phyloP scores from a whole-genome alignment of 306 rosid genomes.

The Parietaria judaica region DNA sequence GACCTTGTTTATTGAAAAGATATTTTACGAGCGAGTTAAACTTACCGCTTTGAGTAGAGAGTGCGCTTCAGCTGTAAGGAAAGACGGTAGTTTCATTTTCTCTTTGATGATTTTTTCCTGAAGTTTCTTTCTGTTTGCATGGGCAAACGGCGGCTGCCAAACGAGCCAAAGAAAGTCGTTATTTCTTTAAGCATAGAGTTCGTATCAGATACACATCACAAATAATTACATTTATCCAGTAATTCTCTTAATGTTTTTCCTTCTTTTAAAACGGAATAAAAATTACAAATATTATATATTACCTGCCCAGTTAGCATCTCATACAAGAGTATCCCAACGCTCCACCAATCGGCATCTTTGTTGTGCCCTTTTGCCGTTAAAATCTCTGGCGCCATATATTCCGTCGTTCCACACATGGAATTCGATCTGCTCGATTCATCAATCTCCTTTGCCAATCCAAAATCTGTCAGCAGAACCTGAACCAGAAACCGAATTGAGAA shows the following conservation, averaged over 20 bases:
- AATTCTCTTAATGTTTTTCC: too few species aligned
- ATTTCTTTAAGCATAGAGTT: too few species aligned
- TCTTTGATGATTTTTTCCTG: constrained; percentile 88
- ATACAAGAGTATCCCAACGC: constrained; percentile 76
- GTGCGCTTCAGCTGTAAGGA: constrained; percentile 70
- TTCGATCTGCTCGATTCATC: constrained; percentile 78
- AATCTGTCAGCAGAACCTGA: constrained; percentile 91
- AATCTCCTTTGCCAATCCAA: constrained; percentile 90
- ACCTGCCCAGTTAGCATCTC: constrained; percentile 97
- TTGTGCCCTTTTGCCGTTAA: constrained; percentile 78
- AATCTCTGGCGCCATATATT: constrained; percentile 97
- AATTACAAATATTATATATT: constrained; percentile 3
- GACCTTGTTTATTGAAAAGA: neutral
- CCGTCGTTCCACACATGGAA: constrained; percentile 91
- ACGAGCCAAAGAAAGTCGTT: too few species aligned
- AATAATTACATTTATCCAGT: too few species aligned
- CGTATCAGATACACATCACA: too few species aligned
- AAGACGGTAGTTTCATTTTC: constrained; percentile 78
- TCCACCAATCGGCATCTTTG: constrained; percentile 99
- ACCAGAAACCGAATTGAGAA: constrained; percentile 6
- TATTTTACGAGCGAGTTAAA: constrained; percentile 9
- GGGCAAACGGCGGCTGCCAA: constrained; percentile 75
- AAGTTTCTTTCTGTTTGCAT: constrained; percentile 80
- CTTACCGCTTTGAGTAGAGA: constrained; percentile 94
- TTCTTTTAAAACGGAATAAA: neutral